Conservation (phyloP, 345 rosid species). For the Ceriops zippeliana region DNA sequence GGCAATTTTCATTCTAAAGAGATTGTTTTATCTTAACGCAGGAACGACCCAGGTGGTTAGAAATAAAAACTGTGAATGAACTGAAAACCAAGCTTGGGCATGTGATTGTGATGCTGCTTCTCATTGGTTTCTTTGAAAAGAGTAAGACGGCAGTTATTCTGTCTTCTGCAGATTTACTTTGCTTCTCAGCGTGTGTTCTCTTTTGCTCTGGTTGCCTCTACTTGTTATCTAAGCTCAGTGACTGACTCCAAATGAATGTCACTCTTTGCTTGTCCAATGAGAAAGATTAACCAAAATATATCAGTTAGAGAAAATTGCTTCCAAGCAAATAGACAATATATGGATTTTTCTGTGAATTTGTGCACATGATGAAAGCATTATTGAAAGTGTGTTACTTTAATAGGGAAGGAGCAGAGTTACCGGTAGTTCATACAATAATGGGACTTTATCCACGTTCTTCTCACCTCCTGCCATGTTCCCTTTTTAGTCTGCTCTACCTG, state of each 20-base stretch:
- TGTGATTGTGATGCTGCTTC: slow-evolving; percentile 90
- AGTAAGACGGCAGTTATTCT: slow-evolving; percentile 64
- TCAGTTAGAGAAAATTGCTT: too few species aligned
- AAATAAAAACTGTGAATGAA: slow-evolving; percentile 68
- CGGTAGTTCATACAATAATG: too few species aligned
- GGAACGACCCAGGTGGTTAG: slow-evolving; percentile 88
- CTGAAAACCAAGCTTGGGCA: slow-evolving; percentile 90
- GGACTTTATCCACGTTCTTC: too few species aligned
- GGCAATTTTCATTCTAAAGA: too few species aligned
- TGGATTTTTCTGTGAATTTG: too few species aligned
- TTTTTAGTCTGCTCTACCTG: too few species aligned
- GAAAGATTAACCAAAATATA: neutral
- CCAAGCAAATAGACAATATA: too few species aligned
- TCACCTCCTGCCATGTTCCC: too few species aligned
- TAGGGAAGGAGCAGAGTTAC: too few species aligned
- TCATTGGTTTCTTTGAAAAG: slow-evolving; percentile 86
- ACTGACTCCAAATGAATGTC: slow-evolving; percentile 32
- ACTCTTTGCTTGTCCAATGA: neutral
- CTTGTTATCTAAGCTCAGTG: slow-evolving; percentile 66
- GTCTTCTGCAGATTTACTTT: slow-evolving; percentile 70
- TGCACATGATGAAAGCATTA: too few species aligned
- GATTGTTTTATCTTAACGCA: slow-evolving; percentile 14
- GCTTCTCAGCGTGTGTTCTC: slow-evolving; percentile 72
- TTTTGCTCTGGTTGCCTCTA: slow-evolving; percentile 77
- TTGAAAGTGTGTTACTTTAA: too few species aligned